These are phyloP conservation scores for Elsinoe australis DNA, from an alignment of 2,329 filamentous ascomycete genomes.

Conservation along the genomic window DNA sequence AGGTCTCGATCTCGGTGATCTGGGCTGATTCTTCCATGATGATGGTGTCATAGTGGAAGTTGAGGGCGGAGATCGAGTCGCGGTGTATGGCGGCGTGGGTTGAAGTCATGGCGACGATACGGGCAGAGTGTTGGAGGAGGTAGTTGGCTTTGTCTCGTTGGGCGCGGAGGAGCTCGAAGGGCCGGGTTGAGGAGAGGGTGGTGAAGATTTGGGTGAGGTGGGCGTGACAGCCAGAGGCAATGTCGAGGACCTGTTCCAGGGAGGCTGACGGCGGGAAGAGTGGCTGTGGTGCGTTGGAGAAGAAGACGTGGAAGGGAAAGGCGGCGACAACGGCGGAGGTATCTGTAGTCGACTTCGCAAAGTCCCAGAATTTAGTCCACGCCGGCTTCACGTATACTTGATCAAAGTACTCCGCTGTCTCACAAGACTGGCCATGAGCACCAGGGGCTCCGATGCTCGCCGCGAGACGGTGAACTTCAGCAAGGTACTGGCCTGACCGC, in stretches of 20 bases:
- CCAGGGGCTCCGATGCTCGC: slow-evolving; percentile 78
- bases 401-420: slow-evolving; percentile 96
- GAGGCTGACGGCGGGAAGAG: slow-evolving; percentile 63
- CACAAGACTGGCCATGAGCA: slow-evolving; percentile 91
- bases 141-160: slow-evolving; percentile 94
- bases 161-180: slow-evolving; percentile 85
- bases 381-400: slow-evolving; percentile 80
- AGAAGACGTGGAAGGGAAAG: slow-evolving; percentile 87
- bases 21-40: slow-evolving; percentile 98
- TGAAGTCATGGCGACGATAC: slow-evolving; percentile 96
- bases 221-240: slow-evolving; percentile 74
- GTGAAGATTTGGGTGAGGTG: slow-evolving; percentile 87
- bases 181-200: slow-evolving; percentile 84
- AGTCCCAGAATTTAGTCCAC: slow-evolving; percentile 77
- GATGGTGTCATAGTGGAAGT: slow-evolving; percentile 95
- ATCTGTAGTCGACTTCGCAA: slow-evolving; percentile 47
- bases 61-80: slow-evolving; percentile 81
- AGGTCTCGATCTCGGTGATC: slow-evolving; percentile 94
- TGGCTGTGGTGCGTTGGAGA: slow-evolving; percentile 77
- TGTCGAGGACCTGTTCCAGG: slow-evolving; percentile 62
- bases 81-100: slow-evolving; percentile 94
- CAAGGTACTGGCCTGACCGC: slow-evolving; percentile 68
- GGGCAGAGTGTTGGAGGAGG: slow-evolving; percentile 87
- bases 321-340: slow-evolving; percentile 54
- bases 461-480: slow-evolving; percentile 79